These are phyloP conservation scores for Incumbomyces delicatus DNA, from an alignment of 2,329 filamentous ascomycete species.

Conservation along the genomic window DNA sequence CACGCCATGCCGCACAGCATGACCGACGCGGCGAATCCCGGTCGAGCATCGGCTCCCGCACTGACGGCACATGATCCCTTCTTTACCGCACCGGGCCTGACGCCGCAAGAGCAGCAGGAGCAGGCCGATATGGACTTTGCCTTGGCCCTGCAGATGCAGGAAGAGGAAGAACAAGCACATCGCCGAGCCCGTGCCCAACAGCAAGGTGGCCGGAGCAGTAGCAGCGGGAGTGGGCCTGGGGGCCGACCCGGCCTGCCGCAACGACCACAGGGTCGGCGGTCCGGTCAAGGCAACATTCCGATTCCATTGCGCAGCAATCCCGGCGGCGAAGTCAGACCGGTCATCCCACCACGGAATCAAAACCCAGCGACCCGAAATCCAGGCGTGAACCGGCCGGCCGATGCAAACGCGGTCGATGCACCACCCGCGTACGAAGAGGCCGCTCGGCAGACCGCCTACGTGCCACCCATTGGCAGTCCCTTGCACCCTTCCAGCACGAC, in stretches of 20 bases:
- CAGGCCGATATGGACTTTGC: slow-evolving; percentile 64
- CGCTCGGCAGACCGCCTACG: slow-evolving; percentile 46
- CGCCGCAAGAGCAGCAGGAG: slow-evolving; percentile 54
- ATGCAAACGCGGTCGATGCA: slow-evolving; percentile 39
- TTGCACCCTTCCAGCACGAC: slow-evolving; percentile 25
- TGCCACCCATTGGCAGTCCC: slow-evolving; percentile 39
- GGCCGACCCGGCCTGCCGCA: neutral
- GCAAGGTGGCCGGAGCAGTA: neutral
- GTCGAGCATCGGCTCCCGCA: neutral
- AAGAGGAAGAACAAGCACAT: slow-evolving; percentile 62
- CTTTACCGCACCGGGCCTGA: slow-evolving; percentile 19
- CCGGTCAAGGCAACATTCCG: slow-evolving; percentile 6
- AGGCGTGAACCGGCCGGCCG: slow-evolving; percentile 20
- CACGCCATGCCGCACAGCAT: slow-evolving; percentile 4
- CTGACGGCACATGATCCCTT: neutral
- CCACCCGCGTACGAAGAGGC: slow-evolving; percentile 59
- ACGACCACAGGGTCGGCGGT: slow-evolving; percentile 1
- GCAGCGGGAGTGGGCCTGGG: neutral
- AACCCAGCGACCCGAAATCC: slow-evolving; percentile 8
- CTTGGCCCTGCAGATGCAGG: slow-evolving; percentile 81
- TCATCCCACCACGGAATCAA: slow-evolving; percentile 35
- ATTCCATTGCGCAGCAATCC: slow-evolving; percentile 9
- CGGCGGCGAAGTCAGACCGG: slow-evolving; percentile 29
- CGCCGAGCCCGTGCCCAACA: slow-evolving; percentile 15
- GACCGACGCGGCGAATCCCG: slow-evolving; percentile 2